Evolutionary conservation across 2,329 filamentous ascomycete species (phyloP).

Genomic region (Colletotrichum sp.): DNA sequence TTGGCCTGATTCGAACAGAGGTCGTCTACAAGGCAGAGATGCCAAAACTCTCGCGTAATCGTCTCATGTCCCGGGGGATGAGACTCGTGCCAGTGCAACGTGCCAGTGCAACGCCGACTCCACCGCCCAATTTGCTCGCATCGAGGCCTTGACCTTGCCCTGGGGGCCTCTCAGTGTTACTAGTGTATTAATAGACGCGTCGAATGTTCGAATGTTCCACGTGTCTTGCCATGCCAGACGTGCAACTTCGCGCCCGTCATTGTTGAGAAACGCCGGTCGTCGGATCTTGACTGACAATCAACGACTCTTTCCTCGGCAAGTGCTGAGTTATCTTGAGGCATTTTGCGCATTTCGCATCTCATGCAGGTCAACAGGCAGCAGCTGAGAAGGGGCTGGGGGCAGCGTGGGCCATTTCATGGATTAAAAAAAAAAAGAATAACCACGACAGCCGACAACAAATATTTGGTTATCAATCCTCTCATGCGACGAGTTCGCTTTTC

Average conservation of each 20-base stretch:
- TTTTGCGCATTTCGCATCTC: not conserved
- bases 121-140: not conserved
- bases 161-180: not conserved
- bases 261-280: not conserved
- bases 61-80: not conserved
- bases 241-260: not conserved
- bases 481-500: not conserved
- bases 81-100: not conserved
- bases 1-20: not conserved
- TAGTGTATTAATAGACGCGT: not conserved
- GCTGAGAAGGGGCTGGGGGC: not conserved
- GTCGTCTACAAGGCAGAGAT: not conserved
- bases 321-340: not conserved
- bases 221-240: not conserved
- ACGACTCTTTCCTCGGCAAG: not conserved
- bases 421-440: not conserved
- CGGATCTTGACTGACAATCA: not conserved
- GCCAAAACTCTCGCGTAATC: not conserved
- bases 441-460: not conserved
- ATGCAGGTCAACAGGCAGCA: not conserved
- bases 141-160: not conserved
- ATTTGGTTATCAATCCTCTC: not conserved
- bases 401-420: not conserved
- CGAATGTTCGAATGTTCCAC: not conserved
- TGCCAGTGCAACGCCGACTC: not conserved